Percentiles rank a stretch among this genome's conserved stretches.
Evolutionary conservation across 2,329 filamentous ascomycete species (phyloP).

Genomic region (Gliomastix tumulicola): DNA sequence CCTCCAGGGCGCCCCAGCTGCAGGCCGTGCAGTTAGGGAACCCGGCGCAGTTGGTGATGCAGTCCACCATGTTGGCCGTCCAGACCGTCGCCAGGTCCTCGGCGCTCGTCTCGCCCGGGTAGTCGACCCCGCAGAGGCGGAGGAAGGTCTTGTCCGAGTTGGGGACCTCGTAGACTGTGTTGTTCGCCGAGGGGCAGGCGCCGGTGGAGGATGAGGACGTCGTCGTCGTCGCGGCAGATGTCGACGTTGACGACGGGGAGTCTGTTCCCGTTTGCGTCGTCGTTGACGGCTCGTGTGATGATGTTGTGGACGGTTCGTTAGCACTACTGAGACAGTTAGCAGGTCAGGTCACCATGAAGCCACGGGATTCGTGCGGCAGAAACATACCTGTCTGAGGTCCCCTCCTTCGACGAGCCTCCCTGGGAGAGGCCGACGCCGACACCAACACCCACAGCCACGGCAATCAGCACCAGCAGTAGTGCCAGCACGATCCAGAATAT

Average conservation of each 20-base stretch:
- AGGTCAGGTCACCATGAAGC: no score
- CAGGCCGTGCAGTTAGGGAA: conserved; percentile 30
- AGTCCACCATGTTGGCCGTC: conserved; percentile 31
- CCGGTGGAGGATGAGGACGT: conserved; percentile 14
- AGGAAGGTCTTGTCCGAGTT: conserved; percentile 31
- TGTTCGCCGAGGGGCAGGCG: conserved; percentile 33
- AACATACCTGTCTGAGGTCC: neutral
- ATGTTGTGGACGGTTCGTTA: conserved; percentile 5
- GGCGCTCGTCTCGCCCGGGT: conserved; percentile 20
- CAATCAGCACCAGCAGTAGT: conserved; percentile 19
- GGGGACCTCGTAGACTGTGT: conserved; percentile 33
- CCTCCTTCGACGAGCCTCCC: conserved; percentile 1
- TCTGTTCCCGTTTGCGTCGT: conserved; percentile 8
- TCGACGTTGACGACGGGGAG: conserved; percentile 9
- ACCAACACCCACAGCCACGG: conserved; percentile 31
- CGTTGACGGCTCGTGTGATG: conserved; percentile 5
- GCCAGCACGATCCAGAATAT: conserved; percentile 26
- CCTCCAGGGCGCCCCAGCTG: conserved; percentile 34
- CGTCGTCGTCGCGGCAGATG: conserved; percentile 11
- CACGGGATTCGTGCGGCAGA: no score
- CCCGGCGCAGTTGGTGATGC: conserved; percentile 35
- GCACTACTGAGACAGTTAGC: neutral
- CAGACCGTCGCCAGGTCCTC: conserved; percentile 24
- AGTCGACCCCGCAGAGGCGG: conserved; percentile 38
- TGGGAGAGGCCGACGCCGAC: conserved; percentile 22